Percentiles rank a stretch among this genome's conserved stretches.
Evolutionary conservation across 2,329 filamentous ascomycete genomes (phyloP).

Genomic region (Falciphora oryzae): DNA sequence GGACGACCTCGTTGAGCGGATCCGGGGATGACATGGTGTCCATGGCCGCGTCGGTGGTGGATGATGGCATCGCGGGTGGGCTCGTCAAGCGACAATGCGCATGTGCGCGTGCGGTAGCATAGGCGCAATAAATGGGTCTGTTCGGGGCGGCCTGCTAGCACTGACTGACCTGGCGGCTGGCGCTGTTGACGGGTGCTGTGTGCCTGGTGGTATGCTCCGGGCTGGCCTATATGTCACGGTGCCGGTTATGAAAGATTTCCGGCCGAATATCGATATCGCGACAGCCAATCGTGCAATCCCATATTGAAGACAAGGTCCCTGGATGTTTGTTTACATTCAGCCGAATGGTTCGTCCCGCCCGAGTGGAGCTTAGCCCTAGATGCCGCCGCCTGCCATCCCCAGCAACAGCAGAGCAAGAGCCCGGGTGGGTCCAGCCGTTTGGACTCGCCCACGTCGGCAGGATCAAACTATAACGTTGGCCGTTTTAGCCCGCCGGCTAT

Average conservation of each 20-base stretch:
- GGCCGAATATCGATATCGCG: not conserved
- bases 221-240: not conserved
- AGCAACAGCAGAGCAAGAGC: not conserved
- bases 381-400: too few relatives aligned
- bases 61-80: not conserved
- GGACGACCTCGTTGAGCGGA: slow-evolving; percentile 38
- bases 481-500: not conserved
- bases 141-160: not conserved
- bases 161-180: slow-evolving; percentile 1
- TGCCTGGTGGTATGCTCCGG: not conserved
- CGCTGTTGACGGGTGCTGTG: not conserved
- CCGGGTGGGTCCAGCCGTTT: too few relatives aligned
- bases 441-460: too few relatives aligned
- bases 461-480: too few relatives aligned
- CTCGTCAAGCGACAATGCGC: slow-evolving; percentile 1
- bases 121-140: not conserved
- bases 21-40: slow-evolving; percentile 46
- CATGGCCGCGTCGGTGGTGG: slow-evolving; percentile 20
- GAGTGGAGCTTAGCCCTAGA: not conserved
- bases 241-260: not conserved
- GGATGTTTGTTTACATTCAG: not conserved
- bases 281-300: not conserved
- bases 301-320: not conserved
- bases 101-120: not conserved
- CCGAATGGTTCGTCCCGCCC: too few relatives aligned